Conservation (phyloP, 768 basidiomycete genomes). For the Dioszegia crocea region DNA sequence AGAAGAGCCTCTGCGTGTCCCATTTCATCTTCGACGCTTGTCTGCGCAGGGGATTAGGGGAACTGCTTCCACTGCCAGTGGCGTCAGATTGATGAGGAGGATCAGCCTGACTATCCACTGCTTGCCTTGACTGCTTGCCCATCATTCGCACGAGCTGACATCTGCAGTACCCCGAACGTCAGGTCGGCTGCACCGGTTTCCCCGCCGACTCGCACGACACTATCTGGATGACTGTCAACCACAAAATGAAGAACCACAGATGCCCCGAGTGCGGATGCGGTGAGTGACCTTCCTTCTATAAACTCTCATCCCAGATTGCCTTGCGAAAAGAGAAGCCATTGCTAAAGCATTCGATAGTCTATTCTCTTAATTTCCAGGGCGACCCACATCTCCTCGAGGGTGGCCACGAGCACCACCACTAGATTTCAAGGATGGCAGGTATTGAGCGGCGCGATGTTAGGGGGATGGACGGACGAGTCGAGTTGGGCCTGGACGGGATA, state of each 20-base stretch:
- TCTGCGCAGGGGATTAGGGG: too few species aligned
- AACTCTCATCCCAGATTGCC: neutral
- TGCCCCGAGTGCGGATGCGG: slow-evolving; percentile 94
- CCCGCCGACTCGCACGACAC: slow-evolving; percentile 95
- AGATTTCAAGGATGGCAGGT: neutral
- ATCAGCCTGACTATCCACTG: too few species aligned
- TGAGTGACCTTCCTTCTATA: slow-evolving; percentile 50
- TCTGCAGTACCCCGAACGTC: slow-evolving; percentile 64
- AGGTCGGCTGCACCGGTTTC: slow-evolving; percentile 89
- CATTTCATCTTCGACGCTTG: too few species aligned
- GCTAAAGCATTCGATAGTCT: slow-evolving; percentile 54
- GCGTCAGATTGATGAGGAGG: too few species aligned
- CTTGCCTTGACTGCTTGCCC: too few species aligned
- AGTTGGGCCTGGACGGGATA: neutral
- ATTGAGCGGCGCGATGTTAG: neutral
- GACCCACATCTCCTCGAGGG: slow-evolving; percentile 47
- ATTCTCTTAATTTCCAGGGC: slow-evolving; percentile 69
- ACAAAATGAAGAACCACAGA: slow-evolving; percentile 58
- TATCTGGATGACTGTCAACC: slow-evolving; percentile 71
- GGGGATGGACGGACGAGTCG: neutral
- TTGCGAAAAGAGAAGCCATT: too few species aligned
- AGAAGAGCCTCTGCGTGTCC: too few species aligned
- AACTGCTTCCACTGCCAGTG: too few species aligned
- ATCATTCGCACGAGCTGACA: neutral
- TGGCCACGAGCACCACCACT: slow-evolving; percentile 54